Percentiles rank a stretch among this genome's conserved stretches.
Evolutionary conservation across 2,329 filamentous ascomycete genomes (phyloP).

Genomic region (Neopestalotiopsis rosae): DNA sequence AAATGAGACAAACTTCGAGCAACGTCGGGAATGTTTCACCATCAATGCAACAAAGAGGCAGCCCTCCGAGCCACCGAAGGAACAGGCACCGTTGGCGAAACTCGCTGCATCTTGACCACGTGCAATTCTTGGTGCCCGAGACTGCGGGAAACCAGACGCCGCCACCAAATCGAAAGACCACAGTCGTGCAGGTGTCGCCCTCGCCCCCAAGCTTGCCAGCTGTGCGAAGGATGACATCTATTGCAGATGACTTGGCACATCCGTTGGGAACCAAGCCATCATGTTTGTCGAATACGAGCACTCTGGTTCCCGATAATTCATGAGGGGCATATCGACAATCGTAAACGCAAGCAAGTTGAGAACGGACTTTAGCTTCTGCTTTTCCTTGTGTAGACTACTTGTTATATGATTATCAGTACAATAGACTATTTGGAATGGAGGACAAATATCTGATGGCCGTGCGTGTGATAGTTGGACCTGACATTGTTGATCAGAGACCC

Average conservation of each 20-base stretch:
- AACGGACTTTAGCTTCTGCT: background rate
- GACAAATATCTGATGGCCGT: background rate
- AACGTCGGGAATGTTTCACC: background rate
- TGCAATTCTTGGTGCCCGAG: conserved; percentile 31
- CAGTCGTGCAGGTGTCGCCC: conserved; percentile 31
- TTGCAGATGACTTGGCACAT: conserved; percentile 1
- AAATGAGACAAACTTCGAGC: background rate
- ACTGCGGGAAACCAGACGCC: conserved; percentile 21
- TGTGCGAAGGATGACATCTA: conserved; percentile 7
- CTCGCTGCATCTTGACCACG: conserved; percentile 30
- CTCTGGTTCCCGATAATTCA: background rate
- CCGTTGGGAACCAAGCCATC: conserved; percentile 15
- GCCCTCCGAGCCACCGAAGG: conserved; percentile 16
- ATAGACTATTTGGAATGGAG: background rate
- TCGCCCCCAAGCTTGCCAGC: conserved; percentile 19
- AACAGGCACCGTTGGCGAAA: conserved; percentile 18
- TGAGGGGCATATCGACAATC: background rate
- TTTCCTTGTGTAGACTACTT: background rate
- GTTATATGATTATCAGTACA: background rate
- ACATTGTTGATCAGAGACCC: background rate
- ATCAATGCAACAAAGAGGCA: background rate
- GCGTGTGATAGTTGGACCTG: background rate
- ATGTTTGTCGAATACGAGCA: conserved; percentile 10
- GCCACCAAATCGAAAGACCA: conserved; percentile 31
- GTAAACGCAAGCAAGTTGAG: background rate